These are phyloP conservation scores for Trypanosoma brucei DNA, from an alignment of 208 protist genomes.

Conservation along the genomic window DNA sequence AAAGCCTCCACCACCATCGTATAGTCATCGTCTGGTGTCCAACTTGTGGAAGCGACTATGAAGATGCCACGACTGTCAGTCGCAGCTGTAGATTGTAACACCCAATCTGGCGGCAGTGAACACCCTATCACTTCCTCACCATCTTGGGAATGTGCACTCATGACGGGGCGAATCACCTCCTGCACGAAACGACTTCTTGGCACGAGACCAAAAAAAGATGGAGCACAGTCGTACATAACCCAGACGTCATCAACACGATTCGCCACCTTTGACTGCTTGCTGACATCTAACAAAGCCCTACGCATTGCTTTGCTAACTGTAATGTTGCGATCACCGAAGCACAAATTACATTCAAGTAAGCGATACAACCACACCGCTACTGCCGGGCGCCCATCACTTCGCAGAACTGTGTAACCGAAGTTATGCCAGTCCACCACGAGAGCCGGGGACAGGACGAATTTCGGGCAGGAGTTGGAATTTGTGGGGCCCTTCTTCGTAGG, in stretches of 20 bases:
- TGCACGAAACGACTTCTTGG: conserved; percentile 38
- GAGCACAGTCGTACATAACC: conserved; percentile 74
- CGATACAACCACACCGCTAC: conserved; percentile 56
- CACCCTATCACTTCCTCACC: conserved; percentile 42
- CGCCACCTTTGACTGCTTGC: not conserved
- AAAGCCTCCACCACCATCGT: conserved; percentile 89
- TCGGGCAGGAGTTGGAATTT: not conserved
- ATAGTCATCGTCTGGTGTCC: conserved; percentile 97
- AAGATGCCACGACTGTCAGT: conserved; percentile 41
- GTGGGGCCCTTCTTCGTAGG: not conserved
- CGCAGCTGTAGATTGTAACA: conserved; percentile 18
- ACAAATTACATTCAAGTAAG: conserved; percentile 57
- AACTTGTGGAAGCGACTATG: conserved; percentile 92
- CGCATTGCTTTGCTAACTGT: conserved; percentile 83
- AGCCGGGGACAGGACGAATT: conserved; percentile 31
- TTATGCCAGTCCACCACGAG: conserved; percentile 92
- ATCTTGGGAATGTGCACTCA: not conserved
- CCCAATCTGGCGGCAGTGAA: conserved; percentile 55
- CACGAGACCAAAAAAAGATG: conserved; percentile 60
- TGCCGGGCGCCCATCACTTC: conserved; percentile 42
- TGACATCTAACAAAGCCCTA: conserved; percentile 19
- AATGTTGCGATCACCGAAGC: conserved; percentile 64
- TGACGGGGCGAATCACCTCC: conserved; percentile 44
- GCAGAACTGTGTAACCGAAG: conserved; percentile 85
- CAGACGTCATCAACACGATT: conserved; percentile 23